Evolutionary conservation across 2,329 filamentous ascomycete species (phyloP).

Genomic region (Thermothelomyces thermophilus): DNA sequence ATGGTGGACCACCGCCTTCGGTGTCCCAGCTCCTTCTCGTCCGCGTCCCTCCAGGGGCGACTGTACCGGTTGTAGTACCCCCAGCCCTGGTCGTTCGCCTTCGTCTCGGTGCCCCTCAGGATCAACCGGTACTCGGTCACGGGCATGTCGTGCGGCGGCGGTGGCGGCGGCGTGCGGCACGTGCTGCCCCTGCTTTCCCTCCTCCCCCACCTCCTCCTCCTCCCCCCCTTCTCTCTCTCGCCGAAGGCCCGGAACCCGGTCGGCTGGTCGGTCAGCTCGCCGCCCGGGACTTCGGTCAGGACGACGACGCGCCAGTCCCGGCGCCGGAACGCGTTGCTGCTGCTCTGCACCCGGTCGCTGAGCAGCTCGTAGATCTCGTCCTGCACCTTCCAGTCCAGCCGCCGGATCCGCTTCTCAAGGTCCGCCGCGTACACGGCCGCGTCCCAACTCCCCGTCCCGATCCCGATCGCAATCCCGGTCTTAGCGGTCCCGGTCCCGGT

Average conservation of each 20-base stretch:
- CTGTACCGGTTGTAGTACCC: conserved; percentile 20
- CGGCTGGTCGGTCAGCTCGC: conserved; percentile 19
- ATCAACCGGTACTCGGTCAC: conserved; percentile 21
- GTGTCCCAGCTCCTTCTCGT: conserved; percentile 15
- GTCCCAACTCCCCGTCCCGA: neutral
- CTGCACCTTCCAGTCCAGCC: conserved; percentile 22
- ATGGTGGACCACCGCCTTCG: conserved; percentile 13
- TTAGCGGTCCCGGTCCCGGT: neutral
- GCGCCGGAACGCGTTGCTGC: conserved; percentile 16
- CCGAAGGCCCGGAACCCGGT: neutral
- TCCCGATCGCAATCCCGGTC: neutral
- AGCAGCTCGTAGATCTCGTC: conserved; percentile 23
- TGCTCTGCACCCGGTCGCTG: conserved; percentile 19
- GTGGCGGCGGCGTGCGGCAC: too few species aligned
- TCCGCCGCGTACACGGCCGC: conserved; percentile 7
- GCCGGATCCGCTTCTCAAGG: conserved; percentile 15
- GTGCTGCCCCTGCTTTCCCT: neutral
- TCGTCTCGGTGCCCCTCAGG: conserved; percentile 18
- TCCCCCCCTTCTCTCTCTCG: neutral
- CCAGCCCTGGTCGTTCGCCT: conserved; percentile 19
- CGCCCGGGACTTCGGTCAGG: conserved; percentile 13
- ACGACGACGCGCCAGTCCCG: conserved; percentile 21
- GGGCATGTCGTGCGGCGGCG: conserved; percentile 8
- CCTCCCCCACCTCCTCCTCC: neutral
- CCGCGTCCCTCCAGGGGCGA: conserved; percentile 16